Evolutionary conservation across 2,329 filamentous ascomycete species (phyloP).

Genomic region (Samsoniella hepiali): DNA sequence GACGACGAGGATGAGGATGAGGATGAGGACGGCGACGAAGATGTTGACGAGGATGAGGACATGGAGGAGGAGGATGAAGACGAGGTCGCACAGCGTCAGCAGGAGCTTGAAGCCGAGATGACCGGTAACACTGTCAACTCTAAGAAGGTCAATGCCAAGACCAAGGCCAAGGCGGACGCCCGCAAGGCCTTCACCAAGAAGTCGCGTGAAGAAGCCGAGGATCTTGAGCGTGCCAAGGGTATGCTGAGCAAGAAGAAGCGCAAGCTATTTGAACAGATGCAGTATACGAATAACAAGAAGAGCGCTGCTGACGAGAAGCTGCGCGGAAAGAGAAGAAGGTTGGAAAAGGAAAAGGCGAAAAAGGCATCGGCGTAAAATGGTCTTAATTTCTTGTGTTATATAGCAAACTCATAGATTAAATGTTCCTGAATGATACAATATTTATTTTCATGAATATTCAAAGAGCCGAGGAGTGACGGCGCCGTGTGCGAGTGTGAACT

Average conservation of each 20-base stretch:
- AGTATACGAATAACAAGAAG: conserved; percentile 91
- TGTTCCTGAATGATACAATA: conserved; percentile 11
- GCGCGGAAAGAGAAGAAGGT: conserved; percentile 82
- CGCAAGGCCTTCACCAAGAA: conserved; percentile 68
- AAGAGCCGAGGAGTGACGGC: background rate
- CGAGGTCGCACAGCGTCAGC: conserved; percentile 72
- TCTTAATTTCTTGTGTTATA: conserved; percentile 16
- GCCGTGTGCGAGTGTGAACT: background rate
- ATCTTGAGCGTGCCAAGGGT: conserved; percentile 89
- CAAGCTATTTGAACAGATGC: conserved; percentile 96
- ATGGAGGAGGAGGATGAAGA: conserved; percentile 49
- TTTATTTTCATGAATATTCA: background rate
- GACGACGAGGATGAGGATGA: conserved; percentile 45
- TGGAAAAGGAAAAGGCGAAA: conserved; percentile 65
- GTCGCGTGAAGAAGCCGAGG: conserved; percentile 74
- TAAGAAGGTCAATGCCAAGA: conserved; percentile 46
- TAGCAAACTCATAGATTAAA: conserved; percentile 17
- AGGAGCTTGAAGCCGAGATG: conserved; percentile 89
- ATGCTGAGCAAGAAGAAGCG: conserved; percentile 99
- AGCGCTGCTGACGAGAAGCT: conserved; percentile 86
- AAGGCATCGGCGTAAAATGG: conserved; percentile 34
- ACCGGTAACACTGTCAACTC: conserved; percentile 61
- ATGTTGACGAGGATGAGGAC: conserved; percentile 35
- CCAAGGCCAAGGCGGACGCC: conserved; percentile 65
- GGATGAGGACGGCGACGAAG: conserved; percentile 42